These are phyloP conservation scores for Leptographium radiaticola DNA, from an alignment of 2,329 filamentous ascomycete genomes.

Conservation along the genomic window DNA sequence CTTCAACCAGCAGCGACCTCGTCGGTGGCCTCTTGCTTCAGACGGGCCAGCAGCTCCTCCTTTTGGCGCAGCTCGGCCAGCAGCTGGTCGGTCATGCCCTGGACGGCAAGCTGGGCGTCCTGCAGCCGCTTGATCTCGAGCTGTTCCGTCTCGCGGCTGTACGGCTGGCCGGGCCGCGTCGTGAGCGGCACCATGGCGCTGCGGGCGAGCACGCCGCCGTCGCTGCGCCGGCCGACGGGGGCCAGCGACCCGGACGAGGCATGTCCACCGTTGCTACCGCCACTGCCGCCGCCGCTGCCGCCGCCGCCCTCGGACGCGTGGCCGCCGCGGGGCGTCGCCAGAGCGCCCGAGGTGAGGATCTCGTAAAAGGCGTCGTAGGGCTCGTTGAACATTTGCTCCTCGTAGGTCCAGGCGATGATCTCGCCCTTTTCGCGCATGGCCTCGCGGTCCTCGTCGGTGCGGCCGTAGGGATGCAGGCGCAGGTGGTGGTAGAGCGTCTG, in stretches of 20 bases:
- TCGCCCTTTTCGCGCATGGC: conserved; percentile 44
- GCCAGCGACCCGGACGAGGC: conserved; percentile 24
- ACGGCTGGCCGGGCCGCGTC: conserved; percentile 56
- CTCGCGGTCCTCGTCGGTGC: conserved; percentile 61
- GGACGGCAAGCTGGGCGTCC: conserved; percentile 51
- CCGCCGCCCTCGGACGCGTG: conserved; percentile 34
- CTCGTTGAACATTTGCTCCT: conserved; percentile 95
- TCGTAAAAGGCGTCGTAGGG: conserved; percentile 89
- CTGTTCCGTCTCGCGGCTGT: conserved; percentile 57
- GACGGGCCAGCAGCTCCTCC: conserved; percentile 44
- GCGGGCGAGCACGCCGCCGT: conserved; percentile 46
- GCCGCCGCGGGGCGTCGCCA: conserved; percentile 32
- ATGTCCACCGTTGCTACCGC: conserved; percentile 29
- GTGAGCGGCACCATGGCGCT: conserved; percentile 63
- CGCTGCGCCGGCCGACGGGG: conserved; percentile 20
- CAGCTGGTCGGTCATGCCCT: conserved; percentile 45
- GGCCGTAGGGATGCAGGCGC: conserved; percentile 79
- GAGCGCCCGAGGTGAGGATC: conserved; percentile 62
- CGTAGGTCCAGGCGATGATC: conserved; percentile 71
- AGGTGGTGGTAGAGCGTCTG: conserved; percentile 92
- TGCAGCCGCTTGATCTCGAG: conserved; percentile 46
- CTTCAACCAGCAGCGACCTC: conserved; percentile 9
- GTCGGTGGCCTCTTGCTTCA: conserved; percentile 37
- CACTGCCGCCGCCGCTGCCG: conserved; percentile 36
- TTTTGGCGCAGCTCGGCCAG: conserved; percentile 50